Base-by-base conservation (phyloP, 2,329 filamentous ascomycete genomes). In the Colletotrichum tofieldiae region DNA sequence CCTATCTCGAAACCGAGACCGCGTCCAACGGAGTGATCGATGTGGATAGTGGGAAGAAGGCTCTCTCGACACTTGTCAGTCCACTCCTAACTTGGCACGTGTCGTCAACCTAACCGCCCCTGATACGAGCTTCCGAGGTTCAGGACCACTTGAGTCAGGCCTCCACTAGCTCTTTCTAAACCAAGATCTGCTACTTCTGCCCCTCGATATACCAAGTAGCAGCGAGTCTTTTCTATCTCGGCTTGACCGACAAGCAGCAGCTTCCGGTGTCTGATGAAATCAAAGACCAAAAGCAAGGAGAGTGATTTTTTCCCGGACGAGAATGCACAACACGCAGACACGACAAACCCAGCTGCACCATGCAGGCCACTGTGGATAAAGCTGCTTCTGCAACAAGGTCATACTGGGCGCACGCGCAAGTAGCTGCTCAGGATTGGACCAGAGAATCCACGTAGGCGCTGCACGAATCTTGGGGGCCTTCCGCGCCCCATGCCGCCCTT, bases 291-390 rank as follows among this genome's bases (percentile, higher is more conserved):
- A 23, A 41, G 29, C 39, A 41, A 72, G 55, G 16, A 59, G 45
- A 47, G 29, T 60, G 32, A 32, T 8, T 59, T 37, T 37, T 43
- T 45, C 29, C 32, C 51, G 32, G 18, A 64, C 16, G 58, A 54
- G 41, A 54, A 63, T 26, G 65, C 52, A 55, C 5, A 55, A 7
- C 20, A 64, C 23, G 47, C 70, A 63, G 60, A 72, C 54, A 64
- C 54, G 65, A 56, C 54, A 41, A 23, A 59, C 18, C 59, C 60
- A 64, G 45, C 70, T 65, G 70, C 59, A 72, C 54, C n/a, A 65
- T 72, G 70, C 65, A 72, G 47, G 65, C 70, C 59, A 37, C 47
- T 65, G 59, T 70, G 59, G 70, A 41, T 69, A 55, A 65, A 37
- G 59, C 54, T 61, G 59, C 54, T 47, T 70, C 70, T 59, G 23